These are phyloP conservation scores for Yamadazyma oceani DNA, from an alignment of 1,139 yeast genomes.

Conservation along the genomic window DNA sequence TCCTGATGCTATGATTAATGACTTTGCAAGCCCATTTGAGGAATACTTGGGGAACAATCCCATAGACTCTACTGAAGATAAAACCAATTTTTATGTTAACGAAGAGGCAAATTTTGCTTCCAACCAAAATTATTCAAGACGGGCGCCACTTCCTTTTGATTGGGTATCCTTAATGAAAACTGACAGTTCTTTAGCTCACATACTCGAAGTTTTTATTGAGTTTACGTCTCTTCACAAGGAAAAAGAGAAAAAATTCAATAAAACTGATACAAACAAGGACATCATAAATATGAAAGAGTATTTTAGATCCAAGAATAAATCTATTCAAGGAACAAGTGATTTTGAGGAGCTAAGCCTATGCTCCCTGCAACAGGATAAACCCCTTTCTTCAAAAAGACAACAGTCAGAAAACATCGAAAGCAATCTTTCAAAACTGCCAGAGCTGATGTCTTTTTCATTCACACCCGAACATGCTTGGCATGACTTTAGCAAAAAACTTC, in stretches of 20 bases:
- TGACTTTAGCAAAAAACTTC: no score
- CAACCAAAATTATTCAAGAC: no score
- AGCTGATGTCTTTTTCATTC: conserved; percentile 5
- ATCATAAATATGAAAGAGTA: conserved; percentile 2
- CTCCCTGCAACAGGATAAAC: no score
- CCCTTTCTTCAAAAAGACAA: no score
- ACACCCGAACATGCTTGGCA: no score
- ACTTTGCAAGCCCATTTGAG: conserved; percentile 1
- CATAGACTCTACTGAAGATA: conserved; percentile 19
- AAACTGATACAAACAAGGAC: no score
- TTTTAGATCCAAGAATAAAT: conserved; percentile 7
- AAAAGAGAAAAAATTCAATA: no score
- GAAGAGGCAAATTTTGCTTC: background rate
- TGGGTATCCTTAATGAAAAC: conserved; percentile 32
- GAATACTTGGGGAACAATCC: conserved; percentile 13
- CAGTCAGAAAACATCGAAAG: no score
- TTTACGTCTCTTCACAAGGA: background rate
- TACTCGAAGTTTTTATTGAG: conserved; percentile 6
- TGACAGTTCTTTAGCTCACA: conserved; percentile 18
- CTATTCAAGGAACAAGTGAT: conserved; percentile 24
- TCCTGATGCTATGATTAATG: background rate
- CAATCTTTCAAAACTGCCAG: conserved; percentile 18
- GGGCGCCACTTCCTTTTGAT: conserved; percentile 28
- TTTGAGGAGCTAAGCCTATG: conserved; percentile 5
- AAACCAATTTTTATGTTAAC: conserved; percentile 27